A percentile compares a stretch with the other conserved stretches of the same genome.
phyloP scores from a whole-genome alignment of 805 yeast species.

The Kluyveromyces wickerhamii region DNA sequence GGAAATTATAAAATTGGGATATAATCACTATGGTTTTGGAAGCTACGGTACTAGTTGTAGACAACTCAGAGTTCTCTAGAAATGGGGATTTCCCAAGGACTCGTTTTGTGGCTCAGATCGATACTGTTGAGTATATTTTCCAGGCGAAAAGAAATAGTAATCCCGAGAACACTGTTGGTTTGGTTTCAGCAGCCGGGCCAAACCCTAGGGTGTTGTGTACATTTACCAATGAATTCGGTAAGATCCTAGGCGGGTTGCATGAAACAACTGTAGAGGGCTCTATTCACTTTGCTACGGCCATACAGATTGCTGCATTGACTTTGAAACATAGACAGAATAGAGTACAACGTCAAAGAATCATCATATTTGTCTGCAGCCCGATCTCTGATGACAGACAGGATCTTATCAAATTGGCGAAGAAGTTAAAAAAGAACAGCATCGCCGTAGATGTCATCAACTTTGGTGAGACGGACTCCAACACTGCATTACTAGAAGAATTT shows the following conservation, averaged over 20 bases:
- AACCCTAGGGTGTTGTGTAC: slow-evolving; percentile 86
- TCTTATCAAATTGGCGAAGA: slow-evolving; percentile 77
- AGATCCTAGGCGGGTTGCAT: slow-evolving; percentile 74
- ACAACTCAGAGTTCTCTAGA: slow-evolving; percentile 92
- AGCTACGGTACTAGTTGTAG: slow-evolving; percentile 92
- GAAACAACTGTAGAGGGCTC: slow-evolving; percentile 66
- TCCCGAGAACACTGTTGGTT: slow-evolving; percentile 91
- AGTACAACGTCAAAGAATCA: slow-evolving; percentile 82
- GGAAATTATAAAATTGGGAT: too few relatives aligned
- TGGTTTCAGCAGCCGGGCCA: slow-evolving; percentile 79
- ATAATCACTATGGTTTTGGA: slow-evolving; percentile 98
- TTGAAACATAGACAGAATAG: slow-evolving; percentile 94
- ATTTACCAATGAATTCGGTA: slow-evolving; percentile 79
- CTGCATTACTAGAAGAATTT: slow-evolving; percentile 72
- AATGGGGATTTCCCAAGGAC: slow-evolving; percentile 90
- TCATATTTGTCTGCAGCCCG: slow-evolving; percentile 87
- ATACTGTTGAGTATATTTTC: slow-evolving; percentile 81
- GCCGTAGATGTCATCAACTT: slow-evolving; percentile 86
- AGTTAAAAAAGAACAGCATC: slow-evolving; percentile 85
- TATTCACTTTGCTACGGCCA: slow-evolving; percentile 65
- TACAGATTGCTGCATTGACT: slow-evolving; percentile 90
- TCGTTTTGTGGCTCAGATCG: slow-evolving; percentile 86
- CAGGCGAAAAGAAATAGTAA: slow-evolving; percentile 78
- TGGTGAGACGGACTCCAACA: slow-evolving; percentile 79
- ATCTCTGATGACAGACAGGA: slow-evolving; percentile 57